Base-by-base conservation (phyloP, 805 yeast species). In the Yarrowia bubula region DNA sequence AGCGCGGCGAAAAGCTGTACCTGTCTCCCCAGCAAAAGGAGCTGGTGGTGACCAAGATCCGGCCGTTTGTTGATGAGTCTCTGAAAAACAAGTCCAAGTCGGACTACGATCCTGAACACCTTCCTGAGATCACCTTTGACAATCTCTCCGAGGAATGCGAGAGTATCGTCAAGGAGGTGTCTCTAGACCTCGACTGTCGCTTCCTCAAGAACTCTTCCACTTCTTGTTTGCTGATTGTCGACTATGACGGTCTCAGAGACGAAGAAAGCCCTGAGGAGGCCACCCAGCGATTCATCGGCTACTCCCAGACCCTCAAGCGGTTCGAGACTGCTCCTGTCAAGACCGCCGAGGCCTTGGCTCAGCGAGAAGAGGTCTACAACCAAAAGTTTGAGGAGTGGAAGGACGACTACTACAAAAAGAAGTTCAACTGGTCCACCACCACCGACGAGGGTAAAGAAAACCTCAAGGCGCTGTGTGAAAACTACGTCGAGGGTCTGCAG, bases 401-500 rank as follows among this genome's bases (percentile, higher is more conserved):
- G 76, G 87, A 88, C 71, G 75, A 81, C n/a, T 95, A 95, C 74
- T 95, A 95, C 75, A 82, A 84, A 67, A 84, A 84, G n/a, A 95
- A 95, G 73, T 79, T 95, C 67, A 85, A 84, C 1, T 90, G 90
- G 68, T 80, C 87, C 4, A 73, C 74, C 50, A 80, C 85, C 65
- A 75, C 84, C 38, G 88, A 88, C 69, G 69, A 70, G 46, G 81
- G 86, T 65, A 83, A 81, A 28, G 88, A 84, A 0, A 75, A 83
- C 66, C 76, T 92, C 69, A 75, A 74, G n/a, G 86, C 84, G 9
- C 74, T 91, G 68, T 83, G 96, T 8, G 85, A 85, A 69, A 92
- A 90, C 73, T 95, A 92, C 73, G 80, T 95, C 46, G 97, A 92
- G 76, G 99, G 99, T 69, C 80, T 93, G 68, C 99, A 93, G 77